Evolutionary conservation across 257 asterid genomes (phyloP), one percentile per base, ranked within the genome.

Genomic region (Solanum chiquidenum): DNA sequence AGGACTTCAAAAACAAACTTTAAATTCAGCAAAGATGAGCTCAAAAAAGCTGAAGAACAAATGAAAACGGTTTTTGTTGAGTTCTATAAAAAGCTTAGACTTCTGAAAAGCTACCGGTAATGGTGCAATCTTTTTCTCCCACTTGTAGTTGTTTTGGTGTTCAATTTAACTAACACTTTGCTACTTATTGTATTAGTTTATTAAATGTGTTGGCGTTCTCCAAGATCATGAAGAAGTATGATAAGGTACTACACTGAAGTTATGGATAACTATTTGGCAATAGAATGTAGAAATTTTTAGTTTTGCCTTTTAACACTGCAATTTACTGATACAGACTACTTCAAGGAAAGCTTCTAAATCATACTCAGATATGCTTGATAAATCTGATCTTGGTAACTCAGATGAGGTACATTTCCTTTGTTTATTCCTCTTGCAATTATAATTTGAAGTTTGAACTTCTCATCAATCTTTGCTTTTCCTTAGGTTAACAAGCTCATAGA

Each of bases 161-260:
- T 77, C 71, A 10, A 25, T 40, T n/a, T 69, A 88, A 87, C 89
- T 52, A 76, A 76, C 40, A 33, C 9, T 25, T 21, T 52, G 86
- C 68, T 85, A 66, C 6, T 52, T 87, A 58, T 46, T 84, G n/a
- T 90, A 84, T 20, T 91, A 95, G 99, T 90, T 96, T 95, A 93
- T 88, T 96, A 95, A 96, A 96, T 73, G 89, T 76, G 90, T 93
- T 95, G 91, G 99, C 99, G 33, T 91, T 93, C 89, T 94, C 98
- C 49, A 96, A 95, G 95, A 96, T 95, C 87, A 86, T 95, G 98
- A 95, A 95, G 96, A 96, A 96, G 93, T 95, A 95, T 83, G 97
- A 96, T 87, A 96, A 96, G 99, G 98, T 95, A 89, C 40, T 49
- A n/a, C 35, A 74, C 83, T 37, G 83, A 74, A 74, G 5, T 75